Percentiles rank a stretch among this genome's conserved stretches.
phyloP scores from a whole-genome alignment of 2,329 filamentous ascomycete genomes.

The Colletotrichum magnum region DNA sequence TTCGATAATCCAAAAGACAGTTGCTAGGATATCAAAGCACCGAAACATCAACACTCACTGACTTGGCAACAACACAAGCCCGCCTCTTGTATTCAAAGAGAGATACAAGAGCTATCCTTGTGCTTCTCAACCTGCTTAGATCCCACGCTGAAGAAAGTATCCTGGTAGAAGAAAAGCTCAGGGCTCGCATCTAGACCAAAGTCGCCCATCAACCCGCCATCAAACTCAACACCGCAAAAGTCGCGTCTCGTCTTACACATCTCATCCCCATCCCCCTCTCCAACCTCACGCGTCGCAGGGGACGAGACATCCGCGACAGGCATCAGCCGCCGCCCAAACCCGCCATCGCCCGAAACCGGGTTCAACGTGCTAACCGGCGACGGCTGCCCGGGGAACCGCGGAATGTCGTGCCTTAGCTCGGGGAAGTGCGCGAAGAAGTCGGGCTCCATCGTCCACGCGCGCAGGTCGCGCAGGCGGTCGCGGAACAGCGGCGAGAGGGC shows the following conservation, averaged over 20 bases:
- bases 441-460: constrained; percentile 47
- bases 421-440: constrained; percentile 48
- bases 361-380: neutral
- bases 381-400: constrained; percentile 23
- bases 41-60: too few species aligned
- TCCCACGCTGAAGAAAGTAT: neutral
- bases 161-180: neutral
- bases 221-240: neutral
- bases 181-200: neutral
- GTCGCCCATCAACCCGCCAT: neutral
- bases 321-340: neutral
- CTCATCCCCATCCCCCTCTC: neutral
- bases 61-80: too few species aligned
- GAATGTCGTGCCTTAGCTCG: constrained; percentile 50
- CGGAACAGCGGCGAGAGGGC: constrained; percentile 44
- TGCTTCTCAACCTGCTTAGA: neutral
- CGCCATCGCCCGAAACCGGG: neutral
- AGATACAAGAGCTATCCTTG: constrained; percentile 8
- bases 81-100: neutral
- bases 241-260: neutral
- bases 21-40: too few species aligned
- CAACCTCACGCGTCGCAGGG: accelerated
- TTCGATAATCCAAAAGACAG: too few species aligned
- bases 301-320: neutral
- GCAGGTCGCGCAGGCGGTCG: constrained; percentile 44